Evolutionary conservation across 768 basidiomycete genomes (phyloP), one percentile per base, ranked within the genome.

Genomic region (Boletales sp.): DNA sequence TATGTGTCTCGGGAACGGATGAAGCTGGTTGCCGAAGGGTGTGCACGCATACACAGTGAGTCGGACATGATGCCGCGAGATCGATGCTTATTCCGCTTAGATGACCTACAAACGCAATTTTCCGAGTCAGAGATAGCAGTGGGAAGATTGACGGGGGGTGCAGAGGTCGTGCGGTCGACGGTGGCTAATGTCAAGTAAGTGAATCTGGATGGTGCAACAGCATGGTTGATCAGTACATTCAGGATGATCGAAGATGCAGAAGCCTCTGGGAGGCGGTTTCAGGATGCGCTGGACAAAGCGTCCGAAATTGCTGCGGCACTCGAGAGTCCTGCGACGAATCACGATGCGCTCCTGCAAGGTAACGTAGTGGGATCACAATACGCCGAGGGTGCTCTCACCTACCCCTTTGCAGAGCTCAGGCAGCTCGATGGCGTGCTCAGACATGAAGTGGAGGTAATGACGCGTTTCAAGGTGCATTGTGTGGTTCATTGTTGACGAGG

Each of bases 1-100:
- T 93, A 91, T 65, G 88, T 93, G 21, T 85, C 85, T 14, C 77
- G 74, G 55, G 79, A 73, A 43, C 89, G 84, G 70, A 93, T 93
- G 90, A 78, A 74, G 58, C 79, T 87, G 62, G 90, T 93, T 1
- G 86, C 82, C 3, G 86, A 86, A 14, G 81, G 78, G 4, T 90
- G 88, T 69, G 61, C 71, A 14, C 75, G 77, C 42, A 82, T 84
- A 21, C 86, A 91, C 72, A 80, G 88, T 87, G 50, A 36, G 79
- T 71, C 18, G 8, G 17, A 39, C 40, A 19, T 18, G 9, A 5
- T 17, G 30, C 43, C 38, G 17, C 18, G 18, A 18, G 18, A 17
- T 10, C 12, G 29, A 39, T 18, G 41, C 39, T 37, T 36, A 37
- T 46, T 40, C 21, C 15, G 14, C 13, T 12, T 56, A 87, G 87